phyloP scores from a whole-genome alignment of 1,139 yeast genomes.

The Pichia sp. region DNA sequence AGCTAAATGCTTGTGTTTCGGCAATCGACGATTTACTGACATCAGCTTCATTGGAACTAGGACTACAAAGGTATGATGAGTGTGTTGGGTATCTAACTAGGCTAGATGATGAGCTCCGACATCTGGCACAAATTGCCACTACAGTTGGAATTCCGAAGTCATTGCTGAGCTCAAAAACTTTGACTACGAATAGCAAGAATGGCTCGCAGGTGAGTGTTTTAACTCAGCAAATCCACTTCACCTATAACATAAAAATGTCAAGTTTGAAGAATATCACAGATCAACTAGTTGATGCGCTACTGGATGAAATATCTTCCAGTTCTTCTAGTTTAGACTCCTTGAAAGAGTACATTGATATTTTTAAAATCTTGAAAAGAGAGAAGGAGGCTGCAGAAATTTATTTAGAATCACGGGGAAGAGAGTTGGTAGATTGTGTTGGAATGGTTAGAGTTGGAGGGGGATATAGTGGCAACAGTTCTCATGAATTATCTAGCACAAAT shows the following conservation, averaged over 20 bases:
- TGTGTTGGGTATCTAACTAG: constrained; percentile 39
- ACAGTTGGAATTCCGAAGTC: constrained; percentile 12
- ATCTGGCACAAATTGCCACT: constrained; percentile 9
- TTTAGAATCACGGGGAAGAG: constrained; percentile 11
- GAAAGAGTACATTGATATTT: constrained; percentile 9
- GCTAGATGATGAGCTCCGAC: constrained; percentile 43
- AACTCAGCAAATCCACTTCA: constrained; percentile 12
- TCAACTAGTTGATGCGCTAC: constrained; percentile 6
- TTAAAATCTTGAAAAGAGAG: constrained; percentile 10
- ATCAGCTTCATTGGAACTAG: constrained; percentile 27
- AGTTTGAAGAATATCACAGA: constrained; percentile 8
- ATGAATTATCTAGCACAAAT: not conserved
- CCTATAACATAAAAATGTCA: constrained; percentile 10
- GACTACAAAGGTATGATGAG: constrained; percentile 27
- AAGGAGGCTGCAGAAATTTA: constrained; percentile 16
- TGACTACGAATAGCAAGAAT: not conserved
- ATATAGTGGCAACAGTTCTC: constrained; percentile 4
- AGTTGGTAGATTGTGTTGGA: constrained; percentile 13
- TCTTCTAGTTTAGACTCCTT: constrained; percentile 2
- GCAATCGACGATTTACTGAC: constrained; percentile 28
- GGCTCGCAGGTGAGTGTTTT: constrained; percentile 6
- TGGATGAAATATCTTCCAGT: constrained; percentile 7
- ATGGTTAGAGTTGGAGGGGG: constrained; percentile 15
- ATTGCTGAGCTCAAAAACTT: constrained; percentile 7
- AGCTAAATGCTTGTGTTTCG: constrained; percentile 10